Base-by-base conservation (phyloP, 306 rosid species). In the Castanea mollissima region DNA sequence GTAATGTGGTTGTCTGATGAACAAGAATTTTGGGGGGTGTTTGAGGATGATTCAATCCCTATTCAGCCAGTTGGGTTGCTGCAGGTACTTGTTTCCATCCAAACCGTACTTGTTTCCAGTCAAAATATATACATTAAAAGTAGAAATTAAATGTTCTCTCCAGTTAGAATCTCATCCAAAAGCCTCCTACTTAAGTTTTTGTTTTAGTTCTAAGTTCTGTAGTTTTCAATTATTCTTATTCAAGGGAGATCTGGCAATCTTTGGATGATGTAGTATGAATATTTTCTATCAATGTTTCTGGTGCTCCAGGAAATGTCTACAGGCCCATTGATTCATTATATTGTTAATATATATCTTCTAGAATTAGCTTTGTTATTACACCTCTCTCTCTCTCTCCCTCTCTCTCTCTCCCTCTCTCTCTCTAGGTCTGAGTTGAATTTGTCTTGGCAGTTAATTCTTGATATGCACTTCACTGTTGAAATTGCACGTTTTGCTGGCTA, bases 401-500 rank as follows among this genome's bases (percentile, higher is more conserved):
- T 25, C 27, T 25, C 27, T 25, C 23, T 55, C 52, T n/a, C 81
- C 71, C 25, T 80, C 62, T 75, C 80, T 83, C 16, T 63, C 69
- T n/a, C 38, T 12, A 6, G 25, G 10, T 12, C 27, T 52, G 25
- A 79, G 27, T 57, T 70, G 18, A 52, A 74, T 64, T 81, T 78
- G 16, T 65, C 14, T 67, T 84, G 75, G 78, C 94, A 95, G 99
- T 85, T 95, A 70, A 91, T 95, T 87, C 97, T 95, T 78, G 98
- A 95, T 78, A 93, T 95, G 99, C 99, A 95, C 90, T 95, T 93
- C 77, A 93, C 99, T 8, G 99, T 95, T 56, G 98, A 95, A 83
- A 95, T 95, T 71, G 96, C 97, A 19, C 93, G 94, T 74, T 93
- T 79, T 86, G 99, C 96, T 72, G 97, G 97, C 13, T 95, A 91